Percentiles rank a stretch among this genome's conserved stretches.
Evolutionary conservation across 306 rosid genomes (phyloP).

Genomic region (Fagus sylvatica): DNA sequence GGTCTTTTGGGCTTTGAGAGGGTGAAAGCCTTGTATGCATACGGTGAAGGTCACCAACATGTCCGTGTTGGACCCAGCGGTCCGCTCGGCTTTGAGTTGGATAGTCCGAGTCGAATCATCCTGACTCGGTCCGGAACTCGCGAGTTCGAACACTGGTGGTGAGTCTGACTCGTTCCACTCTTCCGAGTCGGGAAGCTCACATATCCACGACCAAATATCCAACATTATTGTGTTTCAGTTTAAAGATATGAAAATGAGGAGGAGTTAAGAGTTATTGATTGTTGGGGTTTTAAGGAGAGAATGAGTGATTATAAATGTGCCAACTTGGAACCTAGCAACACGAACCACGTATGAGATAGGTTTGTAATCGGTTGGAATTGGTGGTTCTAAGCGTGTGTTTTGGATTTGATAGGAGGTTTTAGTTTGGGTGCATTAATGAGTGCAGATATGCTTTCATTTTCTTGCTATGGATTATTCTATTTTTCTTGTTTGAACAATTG

Average conservation of each 20-base stretch:
- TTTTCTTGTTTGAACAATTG: slow-evolving; percentile 12
- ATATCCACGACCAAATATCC: slow-evolving; percentile 94
- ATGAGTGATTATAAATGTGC: slow-evolving; percentile 46
- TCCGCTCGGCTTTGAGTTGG: slow-evolving; percentile 55
- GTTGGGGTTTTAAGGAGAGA: slow-evolving; percentile 38
- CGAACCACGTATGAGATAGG: slow-evolving; percentile 41
- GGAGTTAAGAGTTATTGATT: not conserved
- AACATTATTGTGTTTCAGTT: slow-evolving; percentile 7
- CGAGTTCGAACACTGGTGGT: slow-evolving; percentile 47
- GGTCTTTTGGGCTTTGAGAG: slow-evolving; percentile 35
- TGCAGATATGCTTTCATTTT: slow-evolving; percentile 34
- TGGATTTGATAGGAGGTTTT: slow-evolving; percentile 15
- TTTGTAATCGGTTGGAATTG: slow-evolving; percentile 17
- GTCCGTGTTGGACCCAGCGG: slow-evolving; percentile 50
- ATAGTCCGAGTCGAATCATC: slow-evolving; percentile 44
- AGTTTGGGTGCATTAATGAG: slow-evolving; percentile 43
- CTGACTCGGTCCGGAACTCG: slow-evolving; percentile 29
- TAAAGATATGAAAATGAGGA: slow-evolving; percentile 14
- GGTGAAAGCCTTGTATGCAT: slow-evolving; percentile 58
- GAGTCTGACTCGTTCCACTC: slow-evolving; percentile 55
- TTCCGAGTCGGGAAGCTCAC: slow-evolving; percentile 58
- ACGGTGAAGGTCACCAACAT: slow-evolving; percentile 52
- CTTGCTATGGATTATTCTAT: slow-evolving; percentile 17
- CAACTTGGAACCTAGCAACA: slow-evolving; percentile 39
- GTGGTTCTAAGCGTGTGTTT: slow-evolving; percentile 39